Evolutionary conservation across 2,329 filamentous ascomycete genomes (phyloP), one percentile per base, ranked within the genome.

Genomic region (Alternaria longipes): DNA sequence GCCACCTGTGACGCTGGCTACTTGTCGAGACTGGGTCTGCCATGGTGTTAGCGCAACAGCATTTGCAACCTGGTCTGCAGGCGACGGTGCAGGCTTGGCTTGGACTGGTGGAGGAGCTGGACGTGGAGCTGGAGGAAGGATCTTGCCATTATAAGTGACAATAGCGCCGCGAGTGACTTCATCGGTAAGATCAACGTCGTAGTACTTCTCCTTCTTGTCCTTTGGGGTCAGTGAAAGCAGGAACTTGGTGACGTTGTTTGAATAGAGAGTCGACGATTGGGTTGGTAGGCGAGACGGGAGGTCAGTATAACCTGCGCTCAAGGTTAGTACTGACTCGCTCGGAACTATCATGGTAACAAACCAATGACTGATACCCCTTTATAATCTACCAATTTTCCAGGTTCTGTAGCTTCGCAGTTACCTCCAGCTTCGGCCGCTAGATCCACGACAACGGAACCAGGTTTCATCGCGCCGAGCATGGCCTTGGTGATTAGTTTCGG

Each of bases 211-310:
- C 63, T 89, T 86, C 3, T 92, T 93, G 3, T 93, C 89, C 60
- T 90, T 86, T 1, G 92, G 91, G 1, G 89, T 80, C 84, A 97
- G 92, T 0, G 93, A 95, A 9, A 97, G 84, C 28, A 97, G 82
- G 59, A 94, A 91, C 75, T 97, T 97, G 67, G 90, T 93, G 71
- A 97, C 94, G 74, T 97, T 97, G 84, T 97, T 97, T 2, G 92
- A 95, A 79, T 97, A 97, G 20, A 97, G 82, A 0, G 92, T 96
- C 0, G 93, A 96, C 0, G 93, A 92, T 77, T 97, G 93, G 0
- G 93, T 96, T 0, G 93, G 92, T 2, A 97, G 84, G 46, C 93
- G 87, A 32, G 93, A 96, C 0, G 93, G 93, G 28, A 97, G 84
- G 78, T 97, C 93, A 44, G 93, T 96, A 77, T 96, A 97, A 34